Conservation (phyloP, 2,329 filamentous ascomycete species). For the Graphium sp. region DNA sequence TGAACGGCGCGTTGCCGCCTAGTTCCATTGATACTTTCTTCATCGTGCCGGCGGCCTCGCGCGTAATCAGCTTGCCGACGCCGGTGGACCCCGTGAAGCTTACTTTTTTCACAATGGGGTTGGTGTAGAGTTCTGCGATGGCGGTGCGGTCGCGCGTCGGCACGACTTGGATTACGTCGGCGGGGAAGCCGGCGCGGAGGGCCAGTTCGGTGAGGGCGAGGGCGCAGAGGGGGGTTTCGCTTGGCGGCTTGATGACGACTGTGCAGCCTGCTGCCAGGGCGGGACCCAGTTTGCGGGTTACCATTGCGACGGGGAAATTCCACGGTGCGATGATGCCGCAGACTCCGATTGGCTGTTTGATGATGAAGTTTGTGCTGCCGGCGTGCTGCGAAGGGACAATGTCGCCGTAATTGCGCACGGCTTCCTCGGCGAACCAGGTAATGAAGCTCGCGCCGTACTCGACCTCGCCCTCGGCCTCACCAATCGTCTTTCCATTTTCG, state of each 20-base stretch:
- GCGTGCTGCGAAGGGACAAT: constrained; percentile 42
- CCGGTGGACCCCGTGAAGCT: constrained; percentile 92
- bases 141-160: constrained; percentile 66
- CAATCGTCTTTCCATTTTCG: constrained; percentile 53
- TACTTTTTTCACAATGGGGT: constrained; percentile 61
- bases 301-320: constrained; percentile 44
- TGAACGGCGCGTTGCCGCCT: constrained; percentile 89
- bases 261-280: constrained; percentile 83
- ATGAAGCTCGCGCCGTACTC: constrained; percentile 42
- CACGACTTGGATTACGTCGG: constrained; percentile 79
- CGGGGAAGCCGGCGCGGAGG: constrained; percentile 60
- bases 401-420: constrained; percentile 37
- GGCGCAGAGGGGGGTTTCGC: constrained; percentile 82
- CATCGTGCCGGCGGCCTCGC: constrained; percentile 67
- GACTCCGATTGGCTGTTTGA: constrained; percentile 52
- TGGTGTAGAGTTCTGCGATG: constrained; percentile 63
- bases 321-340: constrained; percentile 50
- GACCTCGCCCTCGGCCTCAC: constrained; percentile 41
- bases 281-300: constrained; percentile 34
- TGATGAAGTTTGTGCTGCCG: constrained; percentile 42
- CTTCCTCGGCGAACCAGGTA: constrained; percentile 47
- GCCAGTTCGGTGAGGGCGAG: constrained; percentile 72
- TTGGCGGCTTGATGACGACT: constrained; percentile 86
- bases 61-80: constrained; percentile 72
- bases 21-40: constrained; percentile 81